Evolutionary conservation across 2,329 filamentous ascomycete genomes (phyloP), one percentile per base, ranked within the genome.

Genomic region (Setomelanomma holmii): DNA sequence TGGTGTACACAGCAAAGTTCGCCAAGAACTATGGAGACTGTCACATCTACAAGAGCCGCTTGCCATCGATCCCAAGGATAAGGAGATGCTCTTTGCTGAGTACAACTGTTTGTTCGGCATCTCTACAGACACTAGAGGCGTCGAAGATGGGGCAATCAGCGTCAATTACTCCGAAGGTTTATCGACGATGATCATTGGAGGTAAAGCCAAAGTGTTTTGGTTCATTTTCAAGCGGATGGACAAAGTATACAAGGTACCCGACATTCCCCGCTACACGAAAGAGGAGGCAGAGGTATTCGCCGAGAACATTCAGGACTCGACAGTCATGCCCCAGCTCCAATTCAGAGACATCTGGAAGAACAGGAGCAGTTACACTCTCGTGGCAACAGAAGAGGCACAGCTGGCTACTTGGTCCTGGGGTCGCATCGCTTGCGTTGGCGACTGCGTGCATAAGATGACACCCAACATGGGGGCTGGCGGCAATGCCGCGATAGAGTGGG

Each of bases 371-470:
- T 64, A 41, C 24, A 64, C 51, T 23, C 56, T 71, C 16, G 63
- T 72, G 2, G 49, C 63, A 41, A 43, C 73, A 7, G 67, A 75
- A 39, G 75, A 78, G 50, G 72, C 71, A 43, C 69, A 76, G 1
- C 68, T 76, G 17, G 58, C 72, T 14, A 62, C 67, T 12, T 79
- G 77, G 73, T 68, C 73, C 36, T 78, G 69, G 53, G 64, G 69
- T 12, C 61, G 78, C 10, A 70, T 76, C 3, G 63, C 78, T 4
- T 64, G 69, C 4, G 68, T 79, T 10, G 77, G 77, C 0, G 78
- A 80, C 52, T 64, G 76, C 0, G 73, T 71, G 2, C 76, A 80
- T 53, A 79, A 79, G 67, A 74, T 64, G 49, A 56, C 59, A 5
- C 61, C 61, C 7, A 58, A 57, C 14, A 54, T 58, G 41, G 61